Evolutionary conservation across 2,329 filamentous ascomycete genomes (phyloP).

Genomic region (Aspergillus bombycis): DNA sequence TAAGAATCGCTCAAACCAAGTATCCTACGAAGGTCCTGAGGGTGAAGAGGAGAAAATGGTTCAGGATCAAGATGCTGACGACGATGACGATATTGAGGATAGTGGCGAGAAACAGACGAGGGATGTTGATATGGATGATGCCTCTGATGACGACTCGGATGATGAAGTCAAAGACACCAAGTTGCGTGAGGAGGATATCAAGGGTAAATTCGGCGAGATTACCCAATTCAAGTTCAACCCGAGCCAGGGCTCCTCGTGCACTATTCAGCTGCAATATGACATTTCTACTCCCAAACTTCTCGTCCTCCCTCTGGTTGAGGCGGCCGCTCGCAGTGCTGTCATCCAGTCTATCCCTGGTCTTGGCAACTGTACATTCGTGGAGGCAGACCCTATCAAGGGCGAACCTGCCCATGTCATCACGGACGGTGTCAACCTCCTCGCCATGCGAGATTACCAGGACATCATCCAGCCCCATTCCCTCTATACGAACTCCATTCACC

Average conservation of each 20-base stretch:
- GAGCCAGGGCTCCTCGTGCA: constrained; percentile 71
- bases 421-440: constrained; percentile 81
- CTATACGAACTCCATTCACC: constrained; percentile 88
- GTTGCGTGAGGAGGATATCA: constrained; percentile 66
- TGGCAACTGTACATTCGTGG: constrained; percentile 69
- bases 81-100: constrained; percentile 57
- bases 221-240: constrained; percentile 81
- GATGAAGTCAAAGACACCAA: constrained; percentile 47
- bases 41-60: constrained; percentile 85
- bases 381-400: constrained; percentile 58
- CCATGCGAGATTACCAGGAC: constrained; percentile 86
- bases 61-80: constrained; percentile 62
- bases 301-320: constrained; percentile 88
- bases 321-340: constrained; percentile 74
- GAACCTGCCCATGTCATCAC: constrained; percentile 66
- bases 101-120: constrained; percentile 32
- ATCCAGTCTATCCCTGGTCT: constrained; percentile 86
- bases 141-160: constrained; percentile 44
- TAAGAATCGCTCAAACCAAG: constrained; percentile 76
- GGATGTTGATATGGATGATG: constrained; percentile 41
- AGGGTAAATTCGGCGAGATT: constrained; percentile 66
- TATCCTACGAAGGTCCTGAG: constrained; percentile 90
- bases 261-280: constrained; percentile 81
- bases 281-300: constrained; percentile 83
- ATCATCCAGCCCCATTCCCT: constrained; percentile 84